Percentiles rank a stretch among this genome's conserved stretches.
Conservation (phyloP, 352 stramenopile species). For the Phytophthora pseudosyringae region DNA sequence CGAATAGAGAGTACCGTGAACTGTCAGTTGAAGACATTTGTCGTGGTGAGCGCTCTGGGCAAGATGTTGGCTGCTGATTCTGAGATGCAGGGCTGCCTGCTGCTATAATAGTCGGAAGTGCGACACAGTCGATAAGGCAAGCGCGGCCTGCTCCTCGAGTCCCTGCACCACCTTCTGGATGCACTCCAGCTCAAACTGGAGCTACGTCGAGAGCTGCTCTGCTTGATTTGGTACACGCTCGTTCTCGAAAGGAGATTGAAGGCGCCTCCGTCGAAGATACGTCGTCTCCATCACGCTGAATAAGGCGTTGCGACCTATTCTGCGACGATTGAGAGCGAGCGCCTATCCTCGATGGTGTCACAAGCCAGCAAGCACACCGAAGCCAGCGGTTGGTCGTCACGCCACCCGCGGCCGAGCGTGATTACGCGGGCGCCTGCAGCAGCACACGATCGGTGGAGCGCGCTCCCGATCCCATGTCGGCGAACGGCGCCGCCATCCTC, state of each 20-base stretch:
- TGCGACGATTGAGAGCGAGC: constrained; percentile 7
- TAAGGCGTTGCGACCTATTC: background rate
- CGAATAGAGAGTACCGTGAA: constrained; percentile 1
- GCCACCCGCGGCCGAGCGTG: background rate
- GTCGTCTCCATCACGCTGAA: background rate
- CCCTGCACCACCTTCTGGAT: background rate
- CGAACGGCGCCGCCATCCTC: background rate
- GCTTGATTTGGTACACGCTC: background rate
- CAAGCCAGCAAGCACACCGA: background rate
- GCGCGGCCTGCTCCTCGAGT: too few species aligned
- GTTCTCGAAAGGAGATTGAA: background rate
- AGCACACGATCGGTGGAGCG: background rate
- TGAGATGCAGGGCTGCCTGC: too few species aligned
- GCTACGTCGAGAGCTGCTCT: background rate
- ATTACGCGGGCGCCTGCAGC: background rate
- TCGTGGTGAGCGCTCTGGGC: too few species aligned
- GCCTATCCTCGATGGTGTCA: background rate
- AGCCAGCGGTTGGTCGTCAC: too few species aligned
- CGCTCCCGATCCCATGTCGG: background rate
- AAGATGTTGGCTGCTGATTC: too few species aligned
- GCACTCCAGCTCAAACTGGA: background rate
- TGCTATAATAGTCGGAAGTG: too few species aligned
- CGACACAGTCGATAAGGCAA: too few species aligned
- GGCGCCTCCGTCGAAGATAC: background rate
- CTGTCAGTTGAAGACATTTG: background rate